A percentile compares a stretch with the other conserved stretches of the same genome.
phyloP scores from a whole-genome alignment of 2,329 filamentous ascomycete genomes.

The Immersiporthe knoxdaviesiana region DNA sequence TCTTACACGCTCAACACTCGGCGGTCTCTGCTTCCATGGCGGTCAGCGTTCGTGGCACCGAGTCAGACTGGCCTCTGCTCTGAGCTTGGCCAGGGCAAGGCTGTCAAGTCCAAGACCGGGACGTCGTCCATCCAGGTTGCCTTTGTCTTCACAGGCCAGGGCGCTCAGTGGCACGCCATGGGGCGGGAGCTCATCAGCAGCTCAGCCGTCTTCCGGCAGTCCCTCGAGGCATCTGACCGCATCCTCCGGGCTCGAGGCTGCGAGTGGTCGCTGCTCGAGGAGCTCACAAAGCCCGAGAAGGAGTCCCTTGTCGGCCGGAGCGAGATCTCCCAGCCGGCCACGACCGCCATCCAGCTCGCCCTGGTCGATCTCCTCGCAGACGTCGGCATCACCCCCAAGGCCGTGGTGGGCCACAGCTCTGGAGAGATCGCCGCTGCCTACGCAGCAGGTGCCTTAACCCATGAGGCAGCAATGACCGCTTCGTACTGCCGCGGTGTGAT shows the following conservation, averaged over 20 bases:
- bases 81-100: conserved; percentile 2
- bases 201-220: background rate
- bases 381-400: conserved; percentile 32
- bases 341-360: conserved; percentile 45
- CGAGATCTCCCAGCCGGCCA: conserved; percentile 33
- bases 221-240: background rate
- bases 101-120: background rate
- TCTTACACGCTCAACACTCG: conserved; percentile 34
- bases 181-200: conserved; percentile 24
- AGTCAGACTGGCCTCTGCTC: background rate
- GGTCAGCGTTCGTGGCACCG: conserved; percentile 33
- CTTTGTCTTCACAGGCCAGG: conserved; percentile 42
- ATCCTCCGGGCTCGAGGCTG: conserved; percentile 4
- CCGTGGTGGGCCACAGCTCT: conserved; percentile 37
- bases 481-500: conserved; percentile 32
- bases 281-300: conserved; percentile 12
- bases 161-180: conserved; percentile 39
- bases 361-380: conserved; percentile 40
- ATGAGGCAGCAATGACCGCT: conserved; percentile 4
- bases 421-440: conserved; percentile 30
- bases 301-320: conserved; percentile 23
- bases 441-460: conserved; percentile 2
- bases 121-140: conserved; percentile 5
- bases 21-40: conserved; percentile 35
- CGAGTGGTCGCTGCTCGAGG: conserved; percentile 9